Percentiles rank a stretch among this genome's conserved stretches.
These are phyloP conservation scores for Fusarium pseudocircinatum DNA, from an alignment of 2,329 filamentous ascomycete species.

Conservation along the genomic window DNA sequence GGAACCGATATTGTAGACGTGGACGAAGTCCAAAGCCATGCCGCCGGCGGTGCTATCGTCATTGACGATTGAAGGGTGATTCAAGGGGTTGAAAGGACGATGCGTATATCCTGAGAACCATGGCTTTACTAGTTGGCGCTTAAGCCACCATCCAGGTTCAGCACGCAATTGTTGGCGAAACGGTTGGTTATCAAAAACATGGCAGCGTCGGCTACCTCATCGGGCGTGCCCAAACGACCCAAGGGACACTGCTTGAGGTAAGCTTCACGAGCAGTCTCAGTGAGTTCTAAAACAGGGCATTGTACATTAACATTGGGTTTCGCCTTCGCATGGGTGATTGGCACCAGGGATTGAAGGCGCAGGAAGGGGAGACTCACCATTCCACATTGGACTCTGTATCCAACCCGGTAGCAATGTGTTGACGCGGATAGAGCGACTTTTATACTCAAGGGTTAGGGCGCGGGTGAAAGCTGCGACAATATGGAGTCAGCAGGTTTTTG, in stretches of 20 bases:
- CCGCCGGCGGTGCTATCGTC: constrained; percentile 68
- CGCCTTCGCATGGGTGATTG: constrained; percentile 18
- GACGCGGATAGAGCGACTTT: constrained; percentile 71
- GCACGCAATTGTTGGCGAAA: constrained; percentile 87
- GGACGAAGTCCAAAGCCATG: constrained; percentile 50
- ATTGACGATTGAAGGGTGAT: constrained; percentile 65
- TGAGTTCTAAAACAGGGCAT: constrained; percentile 47
- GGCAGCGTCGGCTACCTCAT: constrained; percentile 85
- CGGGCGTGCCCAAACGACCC: constrained; percentile 71
- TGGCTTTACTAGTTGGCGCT: constrained; percentile 66
- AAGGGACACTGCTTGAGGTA: constrained; percentile 66
- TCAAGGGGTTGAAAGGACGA: not conserved
- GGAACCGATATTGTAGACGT: constrained; percentile 58
- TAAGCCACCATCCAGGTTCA: constrained; percentile 87
- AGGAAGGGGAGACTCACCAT: constrained; percentile 60
- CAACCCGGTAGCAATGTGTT: constrained; percentile 88
- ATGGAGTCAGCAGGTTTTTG: constrained; percentile 32
- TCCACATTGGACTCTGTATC: constrained; percentile 82
- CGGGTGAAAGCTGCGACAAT: constrained; percentile 69
- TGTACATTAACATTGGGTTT: constrained; percentile 53
- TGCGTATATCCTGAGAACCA: constrained; percentile 15
- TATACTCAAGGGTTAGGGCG: constrained; percentile 71
- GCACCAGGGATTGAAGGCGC: constrained; percentile 13
- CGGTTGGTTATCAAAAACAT: constrained; percentile 79
- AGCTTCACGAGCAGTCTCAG: constrained; percentile 49